Percentiles rank a stretch among this genome's conserved stretches.
These are phyloP conservation scores for Hibiscus trionum DNA, from an alignment of 345 rosid genomes.

Conservation along the genomic window DNA sequence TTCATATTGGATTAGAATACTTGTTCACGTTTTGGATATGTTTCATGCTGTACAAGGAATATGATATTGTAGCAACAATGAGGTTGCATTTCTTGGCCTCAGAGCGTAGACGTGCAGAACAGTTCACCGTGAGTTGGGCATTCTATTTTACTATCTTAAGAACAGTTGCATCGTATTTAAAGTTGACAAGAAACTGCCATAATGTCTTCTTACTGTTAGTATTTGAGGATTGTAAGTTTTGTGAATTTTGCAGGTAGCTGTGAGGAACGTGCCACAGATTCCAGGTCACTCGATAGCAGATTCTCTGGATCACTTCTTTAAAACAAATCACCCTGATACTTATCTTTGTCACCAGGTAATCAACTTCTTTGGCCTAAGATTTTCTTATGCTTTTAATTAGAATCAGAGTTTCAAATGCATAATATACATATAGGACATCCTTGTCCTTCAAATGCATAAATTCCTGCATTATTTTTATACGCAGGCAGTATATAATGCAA, in stretches of 20 bases:
- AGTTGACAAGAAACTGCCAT: background rate
- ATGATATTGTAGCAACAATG: constrained; percentile 62
- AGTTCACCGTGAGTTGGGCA: constrained; percentile 74
- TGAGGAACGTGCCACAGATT: constrained; percentile 73
- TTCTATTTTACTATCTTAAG: background rate
- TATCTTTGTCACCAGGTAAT: constrained; percentile 87
- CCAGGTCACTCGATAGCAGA: constrained; percentile 49
- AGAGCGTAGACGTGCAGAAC: constrained; percentile 68
- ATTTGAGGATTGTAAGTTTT: background rate
- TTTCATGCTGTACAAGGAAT: constrained; percentile 87
- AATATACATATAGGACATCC: background rate
- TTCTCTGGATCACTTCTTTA: constrained; percentile 67
- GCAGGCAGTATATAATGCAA: constrained; percentile 86
- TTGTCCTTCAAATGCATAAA: background rate
- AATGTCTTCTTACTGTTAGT: too few species aligned
- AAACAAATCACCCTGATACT: constrained; percentile 73
- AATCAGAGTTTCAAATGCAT: background rate
- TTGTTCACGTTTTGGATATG: constrained; percentile 81
- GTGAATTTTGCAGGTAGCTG: constrained; percentile 60
- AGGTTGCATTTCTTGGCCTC: constrained; percentile 79
- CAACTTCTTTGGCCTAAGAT: background rate
- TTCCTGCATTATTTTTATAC: constrained; percentile 7
- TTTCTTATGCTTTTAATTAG: constrained; percentile 1
- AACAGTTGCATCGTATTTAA: background rate
- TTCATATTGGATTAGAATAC: constrained; percentile 77